phyloP scores from a whole-genome alignment of 2,329 filamentous ascomycete genomes.

The Cladosporium colombiae region DNA sequence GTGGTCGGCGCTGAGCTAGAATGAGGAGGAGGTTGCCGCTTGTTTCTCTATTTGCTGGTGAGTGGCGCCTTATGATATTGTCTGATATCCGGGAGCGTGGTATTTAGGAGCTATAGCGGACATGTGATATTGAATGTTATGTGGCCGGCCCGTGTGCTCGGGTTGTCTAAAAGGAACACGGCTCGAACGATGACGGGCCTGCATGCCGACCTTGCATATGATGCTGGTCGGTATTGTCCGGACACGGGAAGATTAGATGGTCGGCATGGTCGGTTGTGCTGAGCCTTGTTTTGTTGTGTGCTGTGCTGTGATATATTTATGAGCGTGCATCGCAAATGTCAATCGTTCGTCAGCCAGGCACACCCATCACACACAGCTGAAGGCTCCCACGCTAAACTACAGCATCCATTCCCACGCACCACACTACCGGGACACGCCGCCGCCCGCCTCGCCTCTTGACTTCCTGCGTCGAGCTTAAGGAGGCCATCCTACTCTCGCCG shows the following conservation, averaged over 20 bases:
- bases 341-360: not conserved
- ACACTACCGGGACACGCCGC: conserved; percentile 13
- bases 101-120: conserved; percentile 1
- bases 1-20: conserved; percentile 21
- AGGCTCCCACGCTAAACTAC: not conserved
- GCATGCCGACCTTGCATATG: not conserved
- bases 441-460: conserved; percentile 5
- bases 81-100: not conserved
- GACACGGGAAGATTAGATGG: not conserved
- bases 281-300: not conserved
- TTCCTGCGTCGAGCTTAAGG: not conserved
- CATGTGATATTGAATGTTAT: not conserved
- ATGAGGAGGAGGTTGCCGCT: not conserved
- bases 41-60: not conserved
- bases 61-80: conserved; percentile 1
- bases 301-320: not conserved
- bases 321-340: not conserved
- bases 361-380: not conserved
- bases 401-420: not conserved
- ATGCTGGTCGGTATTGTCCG: not conserved
- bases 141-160: not conserved
- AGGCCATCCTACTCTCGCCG: not conserved
- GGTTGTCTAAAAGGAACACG: not conserved
- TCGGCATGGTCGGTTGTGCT: not conserved
- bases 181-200: not conserved